A percentile compares a stretch with the other conserved stretches of the same genome.
phyloP scores from a whole-genome alignment of 2,329 filamentous ascomycete genomes.

The Trichoderma harzianum region DNA sequence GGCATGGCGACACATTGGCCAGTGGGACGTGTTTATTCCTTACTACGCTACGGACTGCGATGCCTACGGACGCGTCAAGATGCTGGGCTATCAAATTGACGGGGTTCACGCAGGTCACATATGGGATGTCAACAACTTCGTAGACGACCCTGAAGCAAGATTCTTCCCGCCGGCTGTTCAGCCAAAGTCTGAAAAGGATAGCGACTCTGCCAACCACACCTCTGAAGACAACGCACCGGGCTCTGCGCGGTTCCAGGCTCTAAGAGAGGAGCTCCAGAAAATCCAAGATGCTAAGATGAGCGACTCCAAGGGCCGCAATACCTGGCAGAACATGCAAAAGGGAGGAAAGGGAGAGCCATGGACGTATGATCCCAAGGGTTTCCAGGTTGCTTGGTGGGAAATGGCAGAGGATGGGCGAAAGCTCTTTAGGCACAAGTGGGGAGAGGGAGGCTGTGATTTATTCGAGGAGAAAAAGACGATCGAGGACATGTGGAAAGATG shows the following conservation, averaged over 20 bases:
- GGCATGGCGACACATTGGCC: slow-evolving; percentile 3
- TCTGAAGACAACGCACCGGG: background rate
- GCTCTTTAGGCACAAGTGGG: slow-evolving; percentile 7
- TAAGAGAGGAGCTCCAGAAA: background rate
- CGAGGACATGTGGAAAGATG: background rate
- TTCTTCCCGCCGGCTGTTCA: background rate
- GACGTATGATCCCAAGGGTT: slow-evolving; percentile 13
- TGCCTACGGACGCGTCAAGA: background rate
- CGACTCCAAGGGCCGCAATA: slow-evolving; percentile 5
- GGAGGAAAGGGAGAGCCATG: slow-evolving; percentile 14
- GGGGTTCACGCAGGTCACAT: slow-evolving; percentile 1
- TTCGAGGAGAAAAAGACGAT: background rate
- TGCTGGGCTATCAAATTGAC: slow-evolving; percentile 4
- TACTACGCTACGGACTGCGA: slow-evolving; percentile 16
- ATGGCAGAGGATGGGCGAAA: slow-evolving; percentile 5
- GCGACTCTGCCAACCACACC: background rate
- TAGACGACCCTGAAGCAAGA: background rate
- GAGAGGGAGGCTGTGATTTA: background rate
- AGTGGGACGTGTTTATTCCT: slow-evolving; percentile 13
- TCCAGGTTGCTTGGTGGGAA: slow-evolving; percentile 14
- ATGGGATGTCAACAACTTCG: slow-evolving; percentile 3
- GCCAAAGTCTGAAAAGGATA: background rate
- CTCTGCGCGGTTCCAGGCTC: slow-evolving; percentile 4
- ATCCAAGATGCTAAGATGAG: background rate
- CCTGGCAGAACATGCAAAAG: slow-evolving; percentile 17